Evolutionary conservation across 345 rosid genomes (phyloP), one percentile per base, ranked within the genome.

Genomic region (Euphorbia peplus): DNA sequence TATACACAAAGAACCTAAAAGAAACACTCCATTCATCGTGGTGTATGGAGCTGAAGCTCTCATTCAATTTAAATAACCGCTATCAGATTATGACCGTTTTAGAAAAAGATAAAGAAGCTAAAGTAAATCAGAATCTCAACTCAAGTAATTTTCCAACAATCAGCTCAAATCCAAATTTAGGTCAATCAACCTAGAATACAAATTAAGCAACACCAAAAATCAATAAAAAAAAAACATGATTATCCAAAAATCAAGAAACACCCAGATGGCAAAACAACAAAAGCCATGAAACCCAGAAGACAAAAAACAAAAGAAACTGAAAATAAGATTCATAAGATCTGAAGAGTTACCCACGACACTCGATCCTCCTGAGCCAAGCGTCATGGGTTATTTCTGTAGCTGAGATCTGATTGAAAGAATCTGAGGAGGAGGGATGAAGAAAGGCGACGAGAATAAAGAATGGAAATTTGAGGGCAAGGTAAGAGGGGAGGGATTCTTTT

Each of bases 361-460:
- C 47, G 96, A 85, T 89, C 92, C 96, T 70, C 84, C 95, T 50
- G 95, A 87, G 86, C 95, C 92, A 71, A 89, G 90, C 83, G 91
- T 87, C 91, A 89, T 89, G 80, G 75, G 21, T 70, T 79, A 35
- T 61, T 21, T 52, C 16, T 64, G 61, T 18, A 70, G 57, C 3
- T 7, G 80, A 75, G 88, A 88, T 86, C 88, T 73, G 82, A 78
- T 66, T n/a, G 76, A 41, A 5, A 47, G 12, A n/a, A n/a, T n/a
- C n/a, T 19, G 7, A 62, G 29, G 51, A 46, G 41, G 53, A 30
- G 50, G 41, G 50, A 24, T 8, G 56, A 1, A 70, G 51, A 16
- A 59, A 47, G 28, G 37, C 60, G 67, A 70, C 15, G 66, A 57
- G 50, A 74, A 64, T 68, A 52, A 37, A 73, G 70, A 8, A 7